Evolutionary conservation across 768 basidiomycete genomes (phyloP), one percentile per base, ranked within the genome.

Genomic region (Suillus clintonianus): DNA sequence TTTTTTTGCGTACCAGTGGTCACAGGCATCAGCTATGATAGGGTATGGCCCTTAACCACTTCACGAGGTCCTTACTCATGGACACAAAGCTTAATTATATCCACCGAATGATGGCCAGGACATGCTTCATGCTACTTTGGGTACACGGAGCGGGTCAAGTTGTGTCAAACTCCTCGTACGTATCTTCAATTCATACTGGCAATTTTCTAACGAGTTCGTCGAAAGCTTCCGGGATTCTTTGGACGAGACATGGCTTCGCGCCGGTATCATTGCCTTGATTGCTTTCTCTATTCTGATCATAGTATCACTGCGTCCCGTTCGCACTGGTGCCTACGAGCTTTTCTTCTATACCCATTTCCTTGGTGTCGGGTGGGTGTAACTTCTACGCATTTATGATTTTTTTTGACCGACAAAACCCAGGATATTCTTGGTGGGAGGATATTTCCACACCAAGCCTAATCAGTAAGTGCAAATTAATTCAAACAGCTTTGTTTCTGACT

Each of bases 281-380:
- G 65, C 83, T 0, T 75, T 87, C 17, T 73, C 80, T 2, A 62
- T 86, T n/a, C 63, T 87, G 4, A 72, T 70, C 24, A 47, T 86
- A 17, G 62, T 85, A n/a, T 83, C 85, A 6, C 61, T 88, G 11
- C 81, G 84, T 13, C 81, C 79, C 2, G 67, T 88, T 24, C 81
- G 87, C 10, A 70, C 76, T 3, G 74, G 69, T 6, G 71, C 67
- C 1, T 89, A 87, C 60, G 86, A 89, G 67, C 4, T 82, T 5
- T 89, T 89, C 76, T 74, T 85, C 39, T 69, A 81, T 32, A 45
- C 73, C 0, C 88, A 89, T 69, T 79, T 84, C 59, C 9, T 81
- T 4, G 65, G 80, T 27, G 77, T 81, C 11, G 57, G 79, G 82
- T 83, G 63, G 70, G 82, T 62, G 17, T 19, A n/a, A 24, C 9